A percentile compares a stretch with the other conserved stretches of the same genome.
Conservation (phyloP, 1,139 yeast species). For the Saccharomycopsis hybrid region DNA sequence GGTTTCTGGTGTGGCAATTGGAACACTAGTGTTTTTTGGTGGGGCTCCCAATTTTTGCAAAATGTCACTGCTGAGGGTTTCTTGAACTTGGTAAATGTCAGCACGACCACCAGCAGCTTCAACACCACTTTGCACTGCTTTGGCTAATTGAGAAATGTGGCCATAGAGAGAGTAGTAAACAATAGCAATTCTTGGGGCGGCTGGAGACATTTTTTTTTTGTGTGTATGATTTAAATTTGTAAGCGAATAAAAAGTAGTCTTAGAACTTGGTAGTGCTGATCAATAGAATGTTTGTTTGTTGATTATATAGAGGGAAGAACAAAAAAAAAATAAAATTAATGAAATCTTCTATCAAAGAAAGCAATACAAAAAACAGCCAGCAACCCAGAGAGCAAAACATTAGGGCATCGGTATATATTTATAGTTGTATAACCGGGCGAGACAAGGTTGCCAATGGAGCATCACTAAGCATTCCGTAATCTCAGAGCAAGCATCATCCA, state of each 20-base stretch:
- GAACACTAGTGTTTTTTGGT: conserved; percentile 44
- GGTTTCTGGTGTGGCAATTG: conserved; percentile 44
- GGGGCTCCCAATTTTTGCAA: conserved; percentile 43
- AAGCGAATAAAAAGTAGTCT: not conserved
- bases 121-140: conserved; percentile 49
- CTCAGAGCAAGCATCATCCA: no score
- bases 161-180: conserved; percentile 60
- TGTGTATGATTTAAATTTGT: not conserved
- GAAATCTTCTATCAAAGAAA: no score
- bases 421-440: no score
- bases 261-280: not conserved
- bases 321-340: no score
- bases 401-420: no score
- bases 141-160: conserved; percentile 50
- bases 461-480: no score
- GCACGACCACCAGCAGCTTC: conserved; percentile 57
- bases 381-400: no score
- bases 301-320: no score
- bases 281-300: not conserved
- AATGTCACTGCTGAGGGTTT: conserved; percentile 47
- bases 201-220: not conserved
- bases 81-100: conserved; percentile 53
- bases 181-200: conserved; percentile 47
- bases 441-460: no score
- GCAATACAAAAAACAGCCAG: no score